These are phyloP conservation scores for Apocynum venetum DNA, from an alignment of 257 asterid genomes.

Conservation along the genomic window DNA sequence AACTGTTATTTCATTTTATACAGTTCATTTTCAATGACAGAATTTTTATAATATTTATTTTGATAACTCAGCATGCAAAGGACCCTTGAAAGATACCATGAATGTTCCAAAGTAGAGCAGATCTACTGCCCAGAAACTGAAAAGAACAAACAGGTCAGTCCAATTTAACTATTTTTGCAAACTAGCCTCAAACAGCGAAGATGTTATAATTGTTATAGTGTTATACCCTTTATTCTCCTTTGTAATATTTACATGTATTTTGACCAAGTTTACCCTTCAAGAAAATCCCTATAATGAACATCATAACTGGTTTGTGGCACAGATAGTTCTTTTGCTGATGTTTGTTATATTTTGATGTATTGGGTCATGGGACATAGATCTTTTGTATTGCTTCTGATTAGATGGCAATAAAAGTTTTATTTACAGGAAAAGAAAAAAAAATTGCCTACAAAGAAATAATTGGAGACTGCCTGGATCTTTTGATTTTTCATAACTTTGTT, in stretches of 20 bases:
- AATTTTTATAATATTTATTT: not conserved
- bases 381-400: not conserved
- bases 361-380: not conserved
- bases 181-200: not conserved
- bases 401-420: not conserved
- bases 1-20: not conserved
- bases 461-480: no score
- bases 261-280: not conserved
- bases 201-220: not conserved
- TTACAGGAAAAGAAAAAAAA: no score
- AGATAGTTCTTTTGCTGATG: not conserved
- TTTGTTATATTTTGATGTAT: not conserved
- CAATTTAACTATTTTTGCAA: not conserved
- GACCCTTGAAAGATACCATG: conserved; percentile 45
- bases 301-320: not conserved
- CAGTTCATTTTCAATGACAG: no score
- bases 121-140: conserved; percentile 24
- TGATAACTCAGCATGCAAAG: conserved; percentile 41
- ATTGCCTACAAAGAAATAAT: no score
- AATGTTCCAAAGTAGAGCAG: conserved; percentile 28
- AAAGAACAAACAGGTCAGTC: conserved; percentile 43
- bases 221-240: not conserved
- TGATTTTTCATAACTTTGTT: no score
- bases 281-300: not conserved
- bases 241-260: no score